phyloP scores from a whole-genome alignment of 768 basidiomycete species.

The Lactarius trivialis region DNA sequence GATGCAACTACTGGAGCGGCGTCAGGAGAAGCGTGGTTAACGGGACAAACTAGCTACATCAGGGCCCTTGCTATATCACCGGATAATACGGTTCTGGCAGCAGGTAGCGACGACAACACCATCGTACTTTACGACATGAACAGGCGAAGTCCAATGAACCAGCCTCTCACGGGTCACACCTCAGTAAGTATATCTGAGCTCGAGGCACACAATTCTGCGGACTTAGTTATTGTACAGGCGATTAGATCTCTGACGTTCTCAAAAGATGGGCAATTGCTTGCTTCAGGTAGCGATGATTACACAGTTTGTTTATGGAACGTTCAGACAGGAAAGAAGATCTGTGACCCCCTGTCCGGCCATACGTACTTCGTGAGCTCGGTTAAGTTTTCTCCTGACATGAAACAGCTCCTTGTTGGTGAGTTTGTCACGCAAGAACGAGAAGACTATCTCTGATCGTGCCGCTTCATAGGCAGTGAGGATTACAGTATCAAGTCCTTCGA shows the following conservation, averaged over 20 bases:
- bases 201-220: not conserved
- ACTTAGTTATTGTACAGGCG: not conserved
- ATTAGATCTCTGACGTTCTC: slow-evolving; percentile 9
- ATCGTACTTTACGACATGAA: slow-evolving; percentile 16
- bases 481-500: slow-evolving; percentile 11
- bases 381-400: slow-evolving; percentile 21
- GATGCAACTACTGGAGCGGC: slow-evolving; percentile 6
- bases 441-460: not conserved
- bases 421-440: not conserved
- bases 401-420: slow-evolving; percentile 14
- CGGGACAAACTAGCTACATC: slow-evolving; percentile 12
- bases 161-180: slow-evolving; percentile 8
- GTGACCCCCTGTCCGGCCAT: slow-evolving; percentile 13
- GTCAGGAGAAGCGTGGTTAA: slow-evolving; percentile 6
- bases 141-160: not conserved
- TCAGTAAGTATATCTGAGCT: not conserved
- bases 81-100: slow-evolving; percentile 25
- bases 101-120: slow-evolving; percentile 5
- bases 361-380: slow-evolving; percentile 5
- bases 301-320: slow-evolving; percentile 15
- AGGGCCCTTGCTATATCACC: slow-evolving; percentile 26
- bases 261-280: slow-evolving; percentile 3
- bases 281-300: slow-evolving; percentile 7
- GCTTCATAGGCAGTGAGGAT: slow-evolving; percentile 7
- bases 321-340: slow-evolving; percentile 7